These are phyloP conservation scores for Hypoxylon rubiginosum DNA, from an alignment of 2,329 filamentous ascomycete species.

Conservation along the genomic window DNA sequence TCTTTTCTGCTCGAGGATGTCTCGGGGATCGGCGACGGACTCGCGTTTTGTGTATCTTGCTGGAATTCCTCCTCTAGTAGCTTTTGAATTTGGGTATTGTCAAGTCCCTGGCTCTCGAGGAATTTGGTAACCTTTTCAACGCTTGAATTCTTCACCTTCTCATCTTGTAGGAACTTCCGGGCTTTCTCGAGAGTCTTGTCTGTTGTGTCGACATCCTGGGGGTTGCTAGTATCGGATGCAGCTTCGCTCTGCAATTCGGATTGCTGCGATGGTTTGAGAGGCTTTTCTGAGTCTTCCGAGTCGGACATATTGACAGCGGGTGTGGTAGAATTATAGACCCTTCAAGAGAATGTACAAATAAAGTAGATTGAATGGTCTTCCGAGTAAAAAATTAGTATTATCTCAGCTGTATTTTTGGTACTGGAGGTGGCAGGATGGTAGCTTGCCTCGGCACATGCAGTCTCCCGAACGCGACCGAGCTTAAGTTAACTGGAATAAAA, in stretches of 20 bases:
- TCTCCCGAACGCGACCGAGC: slow-evolving; percentile 20
- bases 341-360: not conserved
- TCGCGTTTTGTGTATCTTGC: slow-evolving; percentile 29
- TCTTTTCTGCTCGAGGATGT: slow-evolving; percentile 9
- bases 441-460: slow-evolving; percentile 33
- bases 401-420: slow-evolving; percentile 21
- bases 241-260: slow-evolving; percentile 28
- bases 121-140: slow-evolving; percentile 82
- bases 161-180: slow-evolving; percentile 80
- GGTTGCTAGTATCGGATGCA: slow-evolving; percentile 35
- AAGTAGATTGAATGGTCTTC: not conserved
- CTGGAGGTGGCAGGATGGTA: slow-evolving; percentile 1
- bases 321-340: not conserved
- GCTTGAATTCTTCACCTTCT: slow-evolving; percentile 76
- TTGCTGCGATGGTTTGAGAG: slow-evolving; percentile 45
- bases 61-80: slow-evolving; percentile 63
- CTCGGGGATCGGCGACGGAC: slow-evolving; percentile 13
- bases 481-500: slow-evolving; percentile 2
- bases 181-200: slow-evolving; percentile 73
- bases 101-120: slow-evolving; percentile 81
- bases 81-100: slow-evolving; percentile 74
- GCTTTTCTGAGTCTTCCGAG: slow-evolving; percentile 36
- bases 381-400: slow-evolving; percentile 4
- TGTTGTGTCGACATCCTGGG: slow-evolving; percentile 42
- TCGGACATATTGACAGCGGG: slow-evolving; percentile 28